phyloP scores from a whole-genome alignment of 1,284 basidiomycete genomes.

The Rhodotorula sp. region DNA sequence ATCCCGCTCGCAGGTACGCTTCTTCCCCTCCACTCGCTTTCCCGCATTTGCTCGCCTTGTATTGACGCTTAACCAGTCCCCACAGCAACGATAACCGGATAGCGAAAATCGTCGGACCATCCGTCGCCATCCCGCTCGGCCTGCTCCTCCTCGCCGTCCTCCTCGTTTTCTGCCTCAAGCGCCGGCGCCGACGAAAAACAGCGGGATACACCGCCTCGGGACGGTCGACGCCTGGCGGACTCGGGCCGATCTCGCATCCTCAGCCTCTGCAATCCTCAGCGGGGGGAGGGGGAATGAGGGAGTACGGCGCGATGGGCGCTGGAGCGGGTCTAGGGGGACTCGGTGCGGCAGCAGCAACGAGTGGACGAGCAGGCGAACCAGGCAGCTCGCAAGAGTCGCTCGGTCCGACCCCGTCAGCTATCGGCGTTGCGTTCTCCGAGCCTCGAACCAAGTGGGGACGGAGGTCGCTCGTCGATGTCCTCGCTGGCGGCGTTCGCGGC shows the following conservation, averaged over 20 bases:
- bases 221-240: not conserved
- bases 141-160: constrained; percentile 20
- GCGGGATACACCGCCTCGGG: not conserved
- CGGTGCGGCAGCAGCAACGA: not conserved
- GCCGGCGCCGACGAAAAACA: constrained; percentile 11
- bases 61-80: not conserved
- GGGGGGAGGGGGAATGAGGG: constrained; percentile 1
- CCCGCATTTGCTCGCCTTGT: not conserved
- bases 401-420: constrained; percentile 31
- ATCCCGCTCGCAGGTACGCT: not conserved
- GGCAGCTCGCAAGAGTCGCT: constrained; percentile 21
- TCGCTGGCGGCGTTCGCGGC: constrained; percentile 24
- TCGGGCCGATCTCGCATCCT: constrained; percentile 24
- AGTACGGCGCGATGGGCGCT: constrained; percentile 1
- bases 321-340: not conserved
- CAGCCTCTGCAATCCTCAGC: constrained; percentile 17
- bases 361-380: not conserved
- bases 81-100: constrained; percentile 15
- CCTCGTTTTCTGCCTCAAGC: constrained; percentile 1
- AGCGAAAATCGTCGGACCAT: constrained; percentile 27
- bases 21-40: not conserved
- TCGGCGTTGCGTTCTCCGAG: constrained; percentile 36
- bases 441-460: constrained; percentile 36
- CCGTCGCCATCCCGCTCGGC: constrained; percentile 30
- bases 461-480: constrained; percentile 28